Evolutionary conservation across 2,329 filamentous ascomycete species (phyloP), one percentile per base, ranked within the genome.

Genomic region (Fusarium anthophilum): DNA sequence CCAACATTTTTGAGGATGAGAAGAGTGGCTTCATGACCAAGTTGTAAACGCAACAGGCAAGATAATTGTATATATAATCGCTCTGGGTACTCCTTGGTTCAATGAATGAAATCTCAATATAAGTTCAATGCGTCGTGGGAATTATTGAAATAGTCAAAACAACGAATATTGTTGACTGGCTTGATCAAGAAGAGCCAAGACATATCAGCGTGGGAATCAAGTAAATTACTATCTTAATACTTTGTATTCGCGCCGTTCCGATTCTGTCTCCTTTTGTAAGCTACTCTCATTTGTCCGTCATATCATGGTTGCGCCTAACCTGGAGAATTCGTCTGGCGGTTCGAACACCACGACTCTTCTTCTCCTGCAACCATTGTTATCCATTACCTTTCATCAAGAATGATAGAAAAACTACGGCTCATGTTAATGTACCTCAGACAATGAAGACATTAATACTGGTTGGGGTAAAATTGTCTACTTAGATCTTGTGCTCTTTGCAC

Each of bases 1-100:
- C 81, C 63, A 86, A 84, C 50, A 44, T 75, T 22, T 79, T 79
- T 39, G 73, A 79, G 41, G 69, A 76, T 26, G 77, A 79, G 55
- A 71, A 76, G 44, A 75, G 72, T 22, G 58, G 61, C 15, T 56
- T 66, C 14, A n/a, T 66, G 22, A 57, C 69, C 13, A 75, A 70
- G 50, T 28, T 74, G 20, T 74, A 48, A 63, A 35, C 24, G 17
- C 32, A 44, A 20, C 12, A 30, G 15, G 51, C 11, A 17, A 28
- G n/a, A 22, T 28, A 41, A 13, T n/a, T 6, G 18, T 53, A 24
- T 22, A 11, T 18, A 18, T 32, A 24, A n/a, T 58, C 15, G 9
- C 12, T 38, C 12, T 14, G 14, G 20, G 47, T 45, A 11, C 22
- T 20, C 5, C 3, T 22, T 28, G 18, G 3, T 30, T n/a, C 35